Conservation (phyloP, 495 filamentous ascomycete genomes). For the Geopyxis carbonaria region DNA sequence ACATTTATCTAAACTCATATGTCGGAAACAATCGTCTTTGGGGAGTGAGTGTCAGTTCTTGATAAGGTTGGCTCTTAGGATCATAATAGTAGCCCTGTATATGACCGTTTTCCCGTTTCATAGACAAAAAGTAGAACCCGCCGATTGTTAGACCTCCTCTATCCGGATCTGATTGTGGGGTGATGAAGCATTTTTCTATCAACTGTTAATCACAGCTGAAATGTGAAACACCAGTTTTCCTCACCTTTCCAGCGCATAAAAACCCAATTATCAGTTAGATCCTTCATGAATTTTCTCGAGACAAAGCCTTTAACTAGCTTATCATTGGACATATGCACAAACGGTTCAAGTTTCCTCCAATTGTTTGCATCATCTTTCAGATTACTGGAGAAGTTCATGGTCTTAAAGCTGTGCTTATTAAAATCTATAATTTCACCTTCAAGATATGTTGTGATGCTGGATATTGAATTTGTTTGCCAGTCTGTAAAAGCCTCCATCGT, state of each 20-base stretch:
- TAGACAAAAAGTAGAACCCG: slow-evolving; percentile 59
- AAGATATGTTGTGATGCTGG: slow-evolving; percentile 48
- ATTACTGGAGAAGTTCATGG: slow-evolving; percentile 46
- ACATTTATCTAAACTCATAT: slow-evolving; percentile 27
- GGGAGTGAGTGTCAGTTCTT: slow-evolving; percentile 44
- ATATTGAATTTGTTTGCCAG: slow-evolving; percentile 34
- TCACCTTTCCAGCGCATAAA: slow-evolving; percentile 65
- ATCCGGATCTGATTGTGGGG: slow-evolving; percentile 32
- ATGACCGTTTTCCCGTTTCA: slow-evolving; percentile 41
- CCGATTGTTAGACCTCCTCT: slow-evolving; percentile 43
- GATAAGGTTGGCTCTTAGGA: slow-evolving; percentile 52
- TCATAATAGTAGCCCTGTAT: slow-evolving; percentile 62
- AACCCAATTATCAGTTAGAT: slow-evolving; percentile 37
- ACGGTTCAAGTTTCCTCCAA: slow-evolving; percentile 55
- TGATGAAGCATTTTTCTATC: slow-evolving; percentile 54
- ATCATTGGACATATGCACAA: slow-evolving; percentile 39
- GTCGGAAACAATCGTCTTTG: slow-evolving; percentile 30
- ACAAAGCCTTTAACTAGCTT: slow-evolving; percentile 42
- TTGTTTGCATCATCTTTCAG: slow-evolving; percentile 47
- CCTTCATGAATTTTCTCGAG: slow-evolving; percentile 32
- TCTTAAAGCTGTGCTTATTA: slow-evolving; percentile 47
- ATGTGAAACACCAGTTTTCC: slow-evolving; percentile 4
- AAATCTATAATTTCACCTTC: slow-evolving; percentile 69
- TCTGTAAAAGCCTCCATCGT: slow-evolving; percentile 70
- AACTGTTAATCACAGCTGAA: background rate